Percentiles rank a stretch among this genome's conserved stretches.
These are phyloP conservation scores for Boletus fagicola DNA, from an alignment of 768 basidiomycete species.

Conservation along the genomic window DNA sequence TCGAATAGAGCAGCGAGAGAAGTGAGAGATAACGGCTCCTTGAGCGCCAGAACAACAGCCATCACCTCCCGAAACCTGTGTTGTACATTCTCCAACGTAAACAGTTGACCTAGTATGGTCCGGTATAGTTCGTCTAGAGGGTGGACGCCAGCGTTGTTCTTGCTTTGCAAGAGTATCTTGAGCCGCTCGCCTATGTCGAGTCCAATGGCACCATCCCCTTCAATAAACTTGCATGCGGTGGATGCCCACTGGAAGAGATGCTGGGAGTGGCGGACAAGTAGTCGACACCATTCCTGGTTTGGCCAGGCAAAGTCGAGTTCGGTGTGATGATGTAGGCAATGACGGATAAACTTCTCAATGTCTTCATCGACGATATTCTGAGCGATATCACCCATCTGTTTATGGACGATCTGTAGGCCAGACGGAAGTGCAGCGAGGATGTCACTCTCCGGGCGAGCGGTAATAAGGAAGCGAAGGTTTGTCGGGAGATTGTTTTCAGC, in stretches of 20 bases:
- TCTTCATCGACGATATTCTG: constrained; percentile 15
- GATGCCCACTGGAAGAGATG: constrained; percentile 36
- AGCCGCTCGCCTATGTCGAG: constrained; percentile 13
- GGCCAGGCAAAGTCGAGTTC: constrained; percentile 20
- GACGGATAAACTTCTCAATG: constrained; percentile 15
- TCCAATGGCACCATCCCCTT: constrained; percentile 19
- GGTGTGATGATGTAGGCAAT: constrained; percentile 7
- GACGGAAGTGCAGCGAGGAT: constrained; percentile 12
- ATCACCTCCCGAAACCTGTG: constrained; percentile 22
- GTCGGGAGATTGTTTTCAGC: constrained; percentile 15
- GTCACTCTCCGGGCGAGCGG: constrained; percentile 29
- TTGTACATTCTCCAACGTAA: constrained; percentile 3
- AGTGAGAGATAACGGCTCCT: constrained; percentile 18
- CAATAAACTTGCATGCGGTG: constrained; percentile 30
- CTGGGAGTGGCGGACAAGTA: constrained; percentile 26
- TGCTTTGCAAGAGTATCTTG: constrained; percentile 7
- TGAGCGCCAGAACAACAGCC: constrained; percentile 17
- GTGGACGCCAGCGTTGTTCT: not conserved
- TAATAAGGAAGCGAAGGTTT: constrained; percentile 28
- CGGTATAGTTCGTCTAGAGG: constrained; percentile 22
- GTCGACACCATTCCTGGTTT: constrained; percentile 20
- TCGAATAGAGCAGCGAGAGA: constrained; percentile 17
- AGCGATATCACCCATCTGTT: constrained; percentile 14
- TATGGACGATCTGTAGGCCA: constrained; percentile 11
- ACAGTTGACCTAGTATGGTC: constrained; percentile 20